Conservation (phyloP, 2,329 filamentous ascomycete species). For the Talaromyces piceae region DNA sequence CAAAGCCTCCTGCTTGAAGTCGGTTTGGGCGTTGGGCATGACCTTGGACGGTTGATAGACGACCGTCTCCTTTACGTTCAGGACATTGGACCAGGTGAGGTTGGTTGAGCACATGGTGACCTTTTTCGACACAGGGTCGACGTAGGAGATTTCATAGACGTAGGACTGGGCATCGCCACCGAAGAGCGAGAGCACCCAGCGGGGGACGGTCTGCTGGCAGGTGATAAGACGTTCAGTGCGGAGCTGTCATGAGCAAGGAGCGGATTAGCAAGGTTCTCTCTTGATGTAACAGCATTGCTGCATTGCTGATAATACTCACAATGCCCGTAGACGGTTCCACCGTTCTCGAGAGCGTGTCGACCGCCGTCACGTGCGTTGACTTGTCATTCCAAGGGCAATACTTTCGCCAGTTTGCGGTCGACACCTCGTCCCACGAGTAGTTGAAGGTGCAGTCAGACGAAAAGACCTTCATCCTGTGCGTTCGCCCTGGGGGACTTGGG, state of each 20-base stretch:
- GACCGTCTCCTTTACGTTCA: slow-evolving; percentile 90
- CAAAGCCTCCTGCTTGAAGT: slow-evolving; percentile 82
- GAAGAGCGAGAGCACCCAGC: slow-evolving; percentile 64
- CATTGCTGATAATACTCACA: slow-evolving; percentile 38
- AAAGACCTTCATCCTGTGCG: slow-evolving; percentile 77
- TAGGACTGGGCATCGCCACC: slow-evolving; percentile 74
- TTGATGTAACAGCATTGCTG: slow-evolving; percentile 3
- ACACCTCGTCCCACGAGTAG: slow-evolving; percentile 98
- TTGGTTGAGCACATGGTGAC: slow-evolving; percentile 97
- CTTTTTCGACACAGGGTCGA: slow-evolving; percentile 73
- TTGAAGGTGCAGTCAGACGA: slow-evolving; percentile 82
- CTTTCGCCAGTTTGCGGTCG: slow-evolving; percentile 95
- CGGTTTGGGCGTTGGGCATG: slow-evolving; percentile 53
- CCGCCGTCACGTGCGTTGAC: slow-evolving; percentile 90
- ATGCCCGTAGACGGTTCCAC: slow-evolving; percentile 60
- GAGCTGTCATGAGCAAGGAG: slow-evolving; percentile 43
- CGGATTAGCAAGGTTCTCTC: background rate
- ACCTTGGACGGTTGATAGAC: slow-evolving; percentile 61
- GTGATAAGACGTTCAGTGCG: slow-evolving; percentile 62
- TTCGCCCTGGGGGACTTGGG: slow-evolving; percentile 1
- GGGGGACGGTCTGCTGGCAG: slow-evolving; percentile 41
- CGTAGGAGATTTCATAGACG: slow-evolving; percentile 93
- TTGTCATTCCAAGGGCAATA: slow-evolving; percentile 99
- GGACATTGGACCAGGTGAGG: slow-evolving; percentile 82
- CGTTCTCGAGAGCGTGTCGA: slow-evolving; percentile 77